A percentile compares a stretch with the other conserved stretches of the same genome.
phyloP scores from a whole-genome alignment of 768 basidiomycete species.

The Sutorius australiensis region DNA sequence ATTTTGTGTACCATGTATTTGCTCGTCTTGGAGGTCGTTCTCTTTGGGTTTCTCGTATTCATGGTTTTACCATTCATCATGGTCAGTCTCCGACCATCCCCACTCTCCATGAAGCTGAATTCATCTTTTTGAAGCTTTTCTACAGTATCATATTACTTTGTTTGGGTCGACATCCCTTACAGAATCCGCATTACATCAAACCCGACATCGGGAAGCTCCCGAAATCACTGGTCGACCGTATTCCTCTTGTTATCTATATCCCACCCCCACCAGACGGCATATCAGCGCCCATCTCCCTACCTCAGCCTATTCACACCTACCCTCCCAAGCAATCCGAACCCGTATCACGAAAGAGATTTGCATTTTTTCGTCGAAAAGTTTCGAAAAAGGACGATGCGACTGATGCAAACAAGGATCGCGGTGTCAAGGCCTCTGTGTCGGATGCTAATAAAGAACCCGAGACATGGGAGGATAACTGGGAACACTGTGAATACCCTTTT shows the following conservation, averaged over 20 bases:
- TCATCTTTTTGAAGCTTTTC: slow-evolving; percentile 45
- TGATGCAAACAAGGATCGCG: slow-evolving; percentile 18
- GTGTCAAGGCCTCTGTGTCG: slow-evolving; percentile 2
- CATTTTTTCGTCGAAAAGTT: slow-evolving; percentile 41
- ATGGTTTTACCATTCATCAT: slow-evolving; percentile 75
- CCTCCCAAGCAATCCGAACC: slow-evolving; percentile 49
- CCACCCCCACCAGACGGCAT: slow-evolving; percentile 64
- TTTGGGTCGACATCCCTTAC: slow-evolving; percentile 75
- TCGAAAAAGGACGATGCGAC: slow-evolving; percentile 23
- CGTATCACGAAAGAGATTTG: slow-evolving; percentile 45
- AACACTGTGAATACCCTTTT: slow-evolving; percentile 72
- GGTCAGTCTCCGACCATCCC: slow-evolving; percentile 42
- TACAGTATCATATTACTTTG: slow-evolving; percentile 79
- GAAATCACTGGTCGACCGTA: slow-evolving; percentile 67
- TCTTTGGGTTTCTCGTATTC: slow-evolving; percentile 75
- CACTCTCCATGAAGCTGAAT: slow-evolving; percentile 3
- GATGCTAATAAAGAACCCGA: slow-evolving; percentile 33
- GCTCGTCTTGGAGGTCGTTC: slow-evolving; percentile 65
- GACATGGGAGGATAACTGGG: slow-evolving; percentile 79
- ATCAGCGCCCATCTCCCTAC: slow-evolving; percentile 38
- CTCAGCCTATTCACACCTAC: slow-evolving; percentile 52
- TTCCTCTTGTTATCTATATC: slow-evolving; percentile 83
- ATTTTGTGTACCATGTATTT: slow-evolving; percentile 79
- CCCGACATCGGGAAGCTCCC: slow-evolving; percentile 77
- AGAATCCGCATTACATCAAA: slow-evolving; percentile 67